phyloP scores from a whole-genome alignment of 768 basidiomycete genomes.

The Leccinum broughii region DNA sequence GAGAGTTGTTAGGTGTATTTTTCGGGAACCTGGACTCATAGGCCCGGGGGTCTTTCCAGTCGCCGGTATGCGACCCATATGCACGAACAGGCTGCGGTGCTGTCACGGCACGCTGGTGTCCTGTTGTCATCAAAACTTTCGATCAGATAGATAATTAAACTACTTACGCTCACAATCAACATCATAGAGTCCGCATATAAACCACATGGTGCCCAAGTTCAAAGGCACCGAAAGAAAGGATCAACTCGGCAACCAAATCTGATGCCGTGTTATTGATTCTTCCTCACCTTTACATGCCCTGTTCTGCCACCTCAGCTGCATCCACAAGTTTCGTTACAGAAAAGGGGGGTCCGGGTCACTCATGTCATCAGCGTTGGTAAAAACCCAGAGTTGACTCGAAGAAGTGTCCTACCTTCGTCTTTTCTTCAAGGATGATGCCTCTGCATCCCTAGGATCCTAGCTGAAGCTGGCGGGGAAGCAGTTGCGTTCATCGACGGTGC shows the following conservation, averaged over 20 bases:
- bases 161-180: too few species aligned
- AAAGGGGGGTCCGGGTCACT: slow-evolving; percentile 7
- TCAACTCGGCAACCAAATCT: not conserved
- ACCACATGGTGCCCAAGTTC: slow-evolving; percentile 3
- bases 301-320: slow-evolving; percentile 6
- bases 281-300: slow-evolving; percentile 10
- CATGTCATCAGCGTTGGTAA: slow-evolving; percentile 15
- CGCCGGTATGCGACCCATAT: too few species aligned
- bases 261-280: slow-evolving; percentile 5
- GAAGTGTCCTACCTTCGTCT: slow-evolving; percentile 9
- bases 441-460: slow-evolving; percentile 1
- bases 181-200: not conserved
- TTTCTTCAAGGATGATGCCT: slow-evolving; percentile 9
- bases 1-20: accelerated
- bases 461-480: not conserved
- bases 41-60: too few species aligned
- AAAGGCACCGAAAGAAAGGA: not conserved
- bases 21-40: too few species aligned
- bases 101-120: too few species aligned
- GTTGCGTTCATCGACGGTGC: not conserved
- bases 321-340: slow-evolving; percentile 4
- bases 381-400: slow-evolving; percentile 1
- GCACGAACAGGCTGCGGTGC: too few species aligned
- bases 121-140: too few species aligned
- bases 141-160: too few species aligned